Conservation (phyloP, 78 protist species). For the Dictyostelium capitatum region DNA sequence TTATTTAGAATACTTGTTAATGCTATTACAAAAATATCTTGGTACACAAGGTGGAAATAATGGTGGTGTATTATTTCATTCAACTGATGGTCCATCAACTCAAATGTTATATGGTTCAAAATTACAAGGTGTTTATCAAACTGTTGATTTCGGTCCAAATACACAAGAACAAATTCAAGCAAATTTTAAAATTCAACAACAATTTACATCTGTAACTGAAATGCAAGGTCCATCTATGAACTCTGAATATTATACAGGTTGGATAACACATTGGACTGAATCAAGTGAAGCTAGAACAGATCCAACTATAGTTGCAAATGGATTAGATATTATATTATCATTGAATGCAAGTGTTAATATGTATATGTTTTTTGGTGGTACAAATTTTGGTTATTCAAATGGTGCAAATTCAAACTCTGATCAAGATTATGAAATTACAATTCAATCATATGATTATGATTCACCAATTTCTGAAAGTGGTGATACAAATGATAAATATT, state of each 20-base stretch:
- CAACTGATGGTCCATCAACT: slow-evolving; percentile 29
- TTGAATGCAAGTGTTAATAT: slow-evolving; percentile 70
- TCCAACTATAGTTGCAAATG: slow-evolving; percentile 23
- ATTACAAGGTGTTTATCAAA: slow-evolving; percentile 24
- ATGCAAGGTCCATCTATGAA: slow-evolving; percentile 41
- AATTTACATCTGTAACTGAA: background rate
- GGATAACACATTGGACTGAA: slow-evolving; percentile 77
- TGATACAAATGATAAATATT: slow-evolving; percentile 29
- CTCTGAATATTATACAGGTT: slow-evolving; percentile 77
- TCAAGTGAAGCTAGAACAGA: background rate
- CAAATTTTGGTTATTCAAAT: slow-evolving; percentile 70
- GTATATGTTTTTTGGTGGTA: slow-evolving; percentile 89
- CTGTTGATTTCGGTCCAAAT: slow-evolving; percentile 44
- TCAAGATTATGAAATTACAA: slow-evolving; percentile 43
- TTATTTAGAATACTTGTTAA: slow-evolving; percentile 24
- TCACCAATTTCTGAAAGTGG: slow-evolving; percentile 85
- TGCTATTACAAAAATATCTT: background rate
- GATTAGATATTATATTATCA: slow-evolving; percentile 24
- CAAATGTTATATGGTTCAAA: slow-evolving; percentile 14
- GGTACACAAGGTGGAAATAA: slow-evolving; percentile 26
- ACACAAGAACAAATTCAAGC: background rate
- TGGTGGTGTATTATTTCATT: slow-evolving; percentile 25
- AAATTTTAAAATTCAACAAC: slow-evolving; percentile 2
- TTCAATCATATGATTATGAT: slow-evolving; percentile 86
- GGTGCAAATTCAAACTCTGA: slow-evolving; percentile 77